phyloP scores from a whole-genome alignment of 106 monocot genomes.

The Iris macrosiphon region DNA sequence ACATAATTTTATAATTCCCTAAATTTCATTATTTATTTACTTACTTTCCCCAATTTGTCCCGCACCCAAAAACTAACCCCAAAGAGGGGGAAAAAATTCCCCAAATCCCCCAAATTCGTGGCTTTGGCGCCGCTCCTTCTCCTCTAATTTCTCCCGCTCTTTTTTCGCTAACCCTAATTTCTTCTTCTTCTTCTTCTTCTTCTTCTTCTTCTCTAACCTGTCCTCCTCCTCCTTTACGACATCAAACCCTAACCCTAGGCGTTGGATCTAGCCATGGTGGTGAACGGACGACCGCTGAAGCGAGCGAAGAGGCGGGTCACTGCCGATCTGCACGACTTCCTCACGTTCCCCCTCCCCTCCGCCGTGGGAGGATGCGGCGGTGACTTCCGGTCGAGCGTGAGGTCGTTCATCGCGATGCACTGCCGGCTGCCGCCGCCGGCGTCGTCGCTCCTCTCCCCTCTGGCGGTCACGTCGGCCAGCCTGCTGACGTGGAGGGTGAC shows the following conservation, averaged over 20 bases:
- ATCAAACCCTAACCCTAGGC: conserved; percentile 8
- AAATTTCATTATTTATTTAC: too few species aligned
- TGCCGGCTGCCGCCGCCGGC: conserved; percentile 33
- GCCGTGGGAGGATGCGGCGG: conserved; percentile 16
- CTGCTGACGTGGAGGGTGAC: conserved; percentile 56
- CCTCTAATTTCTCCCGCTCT: conserved; percentile 6
- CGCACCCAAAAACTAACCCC: too few species aligned
- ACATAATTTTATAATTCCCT: too few species aligned
- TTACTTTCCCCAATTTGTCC: too few species aligned
- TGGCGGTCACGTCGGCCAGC: conserved; percentile 15
- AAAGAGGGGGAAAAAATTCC: too few species aligned
- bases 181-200: neutral
- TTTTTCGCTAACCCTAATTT: conserved; percentile 8
- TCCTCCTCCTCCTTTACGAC: too few species aligned
- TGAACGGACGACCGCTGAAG: conserved; percentile 69
- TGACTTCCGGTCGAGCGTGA: conserved; percentile 60
- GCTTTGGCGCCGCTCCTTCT: neutral
- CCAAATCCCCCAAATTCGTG: neutral
- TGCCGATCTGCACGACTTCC: conserved; percentile 55
- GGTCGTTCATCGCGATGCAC: conserved; percentile 40
- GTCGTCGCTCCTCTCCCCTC: conserved; percentile 22
- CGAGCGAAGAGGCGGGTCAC: conserved; percentile 59
- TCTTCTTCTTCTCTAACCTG: too few species aligned
- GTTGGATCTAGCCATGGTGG: conserved; percentile 40
- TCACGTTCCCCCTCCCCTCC: conserved; percentile 17